Evolutionary conservation across 2,329 filamentous ascomycete species (phyloP).

Genomic region (Phoma sp.): DNA sequence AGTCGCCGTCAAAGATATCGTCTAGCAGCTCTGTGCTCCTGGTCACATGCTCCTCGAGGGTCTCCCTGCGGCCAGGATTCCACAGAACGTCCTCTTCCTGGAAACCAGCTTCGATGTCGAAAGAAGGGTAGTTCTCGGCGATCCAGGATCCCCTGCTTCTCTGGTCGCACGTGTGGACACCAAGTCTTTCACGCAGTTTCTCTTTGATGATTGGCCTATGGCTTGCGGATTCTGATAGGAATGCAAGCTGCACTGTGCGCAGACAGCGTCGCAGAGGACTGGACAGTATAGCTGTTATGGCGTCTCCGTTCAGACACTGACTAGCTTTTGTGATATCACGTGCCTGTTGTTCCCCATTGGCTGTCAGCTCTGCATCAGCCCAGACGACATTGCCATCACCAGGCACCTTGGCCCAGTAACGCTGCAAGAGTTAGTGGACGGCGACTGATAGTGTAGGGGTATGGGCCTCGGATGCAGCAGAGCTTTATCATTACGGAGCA

Average conservation of each 20-base stretch:
- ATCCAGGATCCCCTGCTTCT: slow-evolving; percentile 62
- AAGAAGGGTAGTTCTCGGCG: slow-evolving; percentile 55
- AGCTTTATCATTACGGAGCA: not conserved
- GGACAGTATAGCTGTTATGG: slow-evolving; percentile 47
- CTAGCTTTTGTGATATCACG: slow-evolving; percentile 64
- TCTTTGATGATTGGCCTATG: slow-evolving; percentile 63
- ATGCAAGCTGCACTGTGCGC: slow-evolving; percentile 66
- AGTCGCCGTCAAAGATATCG: slow-evolving; percentile 56
- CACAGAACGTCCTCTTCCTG: slow-evolving; percentile 59
- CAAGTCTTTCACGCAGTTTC: slow-evolving; percentile 66
- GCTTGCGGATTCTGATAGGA: slow-evolving; percentile 53
- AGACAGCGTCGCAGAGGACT: slow-evolving; percentile 67
- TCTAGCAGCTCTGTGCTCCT: slow-evolving; percentile 48
- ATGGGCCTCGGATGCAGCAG: not conserved
- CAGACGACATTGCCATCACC: slow-evolving; percentile 66
- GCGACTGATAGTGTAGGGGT: not conserved
- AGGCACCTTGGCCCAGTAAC: slow-evolving; percentile 67
- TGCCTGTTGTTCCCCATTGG: slow-evolving; percentile 62
- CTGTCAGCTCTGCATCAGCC: slow-evolving; percentile 67
- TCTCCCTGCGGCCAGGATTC: slow-evolving; percentile 37
- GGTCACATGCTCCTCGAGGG: slow-evolving; percentile 9
- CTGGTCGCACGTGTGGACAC: slow-evolving; percentile 69
- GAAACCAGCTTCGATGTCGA: slow-evolving; percentile 64
- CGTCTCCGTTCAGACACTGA: slow-evolving; percentile 43
- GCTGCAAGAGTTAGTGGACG: slow-evolving; percentile 33